Evolutionary conservation across 2,329 filamentous ascomycete genomes (phyloP).

Genomic region (Penicillium digitatum): DNA sequence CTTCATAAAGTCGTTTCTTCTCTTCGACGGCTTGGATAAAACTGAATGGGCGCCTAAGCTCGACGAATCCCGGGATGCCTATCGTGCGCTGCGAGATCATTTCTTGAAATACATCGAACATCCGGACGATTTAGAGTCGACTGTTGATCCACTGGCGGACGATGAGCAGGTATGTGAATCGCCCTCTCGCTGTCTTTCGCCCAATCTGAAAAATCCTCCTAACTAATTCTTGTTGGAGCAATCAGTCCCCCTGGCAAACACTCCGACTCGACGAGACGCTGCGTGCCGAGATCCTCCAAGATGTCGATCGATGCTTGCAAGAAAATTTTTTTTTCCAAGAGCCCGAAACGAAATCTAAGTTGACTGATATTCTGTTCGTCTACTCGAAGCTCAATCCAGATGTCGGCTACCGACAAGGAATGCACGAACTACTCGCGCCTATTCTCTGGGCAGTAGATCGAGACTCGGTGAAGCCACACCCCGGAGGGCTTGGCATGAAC

Average conservation of each 20-base stretch:
- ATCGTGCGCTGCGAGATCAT: constrained; percentile 66
- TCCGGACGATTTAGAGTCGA: constrained; percentile 71
- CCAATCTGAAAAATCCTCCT: constrained; percentile 12
- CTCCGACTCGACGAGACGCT: constrained; percentile 78
- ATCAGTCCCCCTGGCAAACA: constrained; percentile 85
- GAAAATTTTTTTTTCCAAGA: constrained; percentile 89
- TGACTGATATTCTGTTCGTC: constrained; percentile 86
- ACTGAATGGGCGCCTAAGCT: constrained; percentile 66
- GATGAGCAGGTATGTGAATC: constrained; percentile 59
- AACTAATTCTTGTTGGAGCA: constrained; percentile 22
- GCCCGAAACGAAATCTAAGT: constrained; percentile 69
- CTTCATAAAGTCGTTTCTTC: constrained; percentile 64
- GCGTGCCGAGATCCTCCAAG: constrained; percentile 84
- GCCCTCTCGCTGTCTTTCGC: background rate
- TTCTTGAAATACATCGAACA: constrained; percentile 79
- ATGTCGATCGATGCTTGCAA: constrained; percentile 85
- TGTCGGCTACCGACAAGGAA: constrained; percentile 91
- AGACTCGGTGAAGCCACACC: constrained; percentile 64
- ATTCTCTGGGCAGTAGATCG: constrained; percentile 78
- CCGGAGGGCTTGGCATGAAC: constrained; percentile 15
- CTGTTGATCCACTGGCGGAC: constrained; percentile 79
- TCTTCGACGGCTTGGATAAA: constrained; percentile 65
- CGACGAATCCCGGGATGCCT: constrained; percentile 66
- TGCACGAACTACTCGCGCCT: constrained; percentile 93
- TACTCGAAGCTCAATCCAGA: constrained; percentile 90